Percentiles rank a stretch among this genome's conserved stretches.
phyloP scores from a whole-genome alignment of 805 yeast genomes.

The Ogataea nitratoaversa region DNA sequence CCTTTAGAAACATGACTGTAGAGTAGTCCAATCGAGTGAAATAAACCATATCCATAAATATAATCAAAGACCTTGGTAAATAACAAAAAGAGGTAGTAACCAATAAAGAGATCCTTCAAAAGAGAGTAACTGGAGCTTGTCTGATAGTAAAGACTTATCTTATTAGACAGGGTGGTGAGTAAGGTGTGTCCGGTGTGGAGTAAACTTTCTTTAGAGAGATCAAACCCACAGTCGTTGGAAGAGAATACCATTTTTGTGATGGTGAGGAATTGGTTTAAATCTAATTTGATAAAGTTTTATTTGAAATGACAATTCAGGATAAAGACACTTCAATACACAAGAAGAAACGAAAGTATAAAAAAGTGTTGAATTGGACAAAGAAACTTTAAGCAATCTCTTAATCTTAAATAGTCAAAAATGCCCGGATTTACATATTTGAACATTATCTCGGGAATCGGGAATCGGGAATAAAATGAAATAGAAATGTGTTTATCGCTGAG shows the following conservation, averaged over 20 bases:
- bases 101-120: constrained; percentile 7
- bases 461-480: no score
- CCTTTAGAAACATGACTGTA: constrained; percentile 6
- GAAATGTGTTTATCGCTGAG: no score
- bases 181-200: not conserved
- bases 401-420: no score
- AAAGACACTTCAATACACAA: no score
- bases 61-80: constrained; percentile 1
- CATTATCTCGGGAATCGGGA: no score
- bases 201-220: not conserved
- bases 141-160: constrained; percentile 5
- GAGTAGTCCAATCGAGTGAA: constrained; percentile 5
- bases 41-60: constrained; percentile 25
- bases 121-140: constrained; percentile 5
- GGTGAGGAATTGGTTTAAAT: no score
- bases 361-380: no score
- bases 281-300: no score
- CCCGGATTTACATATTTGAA: no score
- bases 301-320: no score
- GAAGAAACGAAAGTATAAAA: no score
- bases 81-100: constrained; percentile 7
- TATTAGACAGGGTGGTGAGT: not conserved
- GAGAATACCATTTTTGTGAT: not conserved
- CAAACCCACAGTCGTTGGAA: not conserved
- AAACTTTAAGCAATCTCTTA: no score